Evolutionary conservation across 306 rosid genomes (phyloP), one percentile per base, ranked within the genome.

Genomic region (Cicer pinnatifidum): DNA sequence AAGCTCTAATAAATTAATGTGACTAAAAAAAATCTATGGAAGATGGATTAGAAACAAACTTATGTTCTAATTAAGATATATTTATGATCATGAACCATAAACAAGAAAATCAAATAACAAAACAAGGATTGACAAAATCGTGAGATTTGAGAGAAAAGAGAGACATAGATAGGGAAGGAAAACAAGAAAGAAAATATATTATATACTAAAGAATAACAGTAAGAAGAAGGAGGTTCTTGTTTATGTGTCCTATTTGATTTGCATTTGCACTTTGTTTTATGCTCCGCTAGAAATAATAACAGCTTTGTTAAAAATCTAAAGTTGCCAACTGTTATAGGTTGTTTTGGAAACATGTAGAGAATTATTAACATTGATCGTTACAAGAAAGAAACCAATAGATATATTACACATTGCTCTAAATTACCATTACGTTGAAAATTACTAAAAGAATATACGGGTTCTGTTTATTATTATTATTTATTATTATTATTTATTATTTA

Each of bases 281-380:
- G 51, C 64, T 61, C 23, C 45, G 13, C 10, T 45, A 48, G 57
- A 63, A 72, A 46, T 16, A 69, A 76, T 72, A 60, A 79, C 64
- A 79, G 76, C 78, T 80, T 75, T 48, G 60, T 78, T 12, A 44
- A 12, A n/a, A 66, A 57, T n/a, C 33, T n/a, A 50, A 82, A 65
- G 6, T 39, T 7, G 82, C 48, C 71, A 72, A 73, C 82, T 48
- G 82, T 78, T 61, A 73, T 23, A 1, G 69, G 11, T 72, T 60
- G 76, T 72, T 72, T 64, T 20, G 71, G 71, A 81, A 63, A 69
- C n/a, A 67, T 6, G 72, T 58, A 48, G 69, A 66, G 57, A 37
- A 56, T 28, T 45, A 33, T 72, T 13, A 60, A 1, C 23, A 20
- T 44, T 28, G 35, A 28, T 52, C 68, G 82, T 81, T 81, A 71